Evolutionary conservation across 805 yeast species (phyloP), one percentile per base, ranked within the genome.

Genomic region (Torulaspora gathmanii): DNA sequence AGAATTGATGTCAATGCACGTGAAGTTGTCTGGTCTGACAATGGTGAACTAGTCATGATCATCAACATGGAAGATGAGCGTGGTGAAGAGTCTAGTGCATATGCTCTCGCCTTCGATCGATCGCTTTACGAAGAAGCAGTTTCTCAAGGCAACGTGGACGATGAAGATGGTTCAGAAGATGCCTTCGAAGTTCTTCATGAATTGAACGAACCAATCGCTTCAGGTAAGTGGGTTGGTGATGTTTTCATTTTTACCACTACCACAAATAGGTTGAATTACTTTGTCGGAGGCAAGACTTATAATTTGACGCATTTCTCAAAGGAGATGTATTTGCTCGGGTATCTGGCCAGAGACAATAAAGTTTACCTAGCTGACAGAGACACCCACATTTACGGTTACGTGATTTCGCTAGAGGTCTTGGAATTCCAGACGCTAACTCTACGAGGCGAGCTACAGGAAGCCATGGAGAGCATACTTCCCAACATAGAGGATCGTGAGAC

Each of bases 201-300:
- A 50, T 77, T 88, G 48, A 77, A 78, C 46, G 99, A 93, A 64
- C 70, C 81, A 15, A 78, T 91, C 30, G 79, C 86, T 49, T 83
- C 95, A 23, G 97, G 97, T 60, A 83, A 82, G 65, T 93, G 97
- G 89, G 89, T 90, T 58, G 99, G 98, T 54, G 98, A 93, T 70
- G 97, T 93, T 37, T 90, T 91, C 65, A 79, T 93, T 43, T 93
- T 84, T 71, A 87, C 97, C 12, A 88, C 97, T 2, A 61, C 80
- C 15, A 75, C 95, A 19, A 87, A 89, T 70, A 80, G 98, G 67
- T 75, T 93, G 61, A 91, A 90, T 69, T 93, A 93, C 65, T 78
- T 89, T 51, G 98, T 93, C 49, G 99, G 99, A 57, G 95, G 95
- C 31, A 86, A 89, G 60, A 81, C 86, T 19, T 87, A 88, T 66